Percentiles rank a stretch among this genome's conserved stretches.
Conservation (phyloP, 2,329 filamentous ascomycete genomes). For the Penicillium sp. region DNA sequence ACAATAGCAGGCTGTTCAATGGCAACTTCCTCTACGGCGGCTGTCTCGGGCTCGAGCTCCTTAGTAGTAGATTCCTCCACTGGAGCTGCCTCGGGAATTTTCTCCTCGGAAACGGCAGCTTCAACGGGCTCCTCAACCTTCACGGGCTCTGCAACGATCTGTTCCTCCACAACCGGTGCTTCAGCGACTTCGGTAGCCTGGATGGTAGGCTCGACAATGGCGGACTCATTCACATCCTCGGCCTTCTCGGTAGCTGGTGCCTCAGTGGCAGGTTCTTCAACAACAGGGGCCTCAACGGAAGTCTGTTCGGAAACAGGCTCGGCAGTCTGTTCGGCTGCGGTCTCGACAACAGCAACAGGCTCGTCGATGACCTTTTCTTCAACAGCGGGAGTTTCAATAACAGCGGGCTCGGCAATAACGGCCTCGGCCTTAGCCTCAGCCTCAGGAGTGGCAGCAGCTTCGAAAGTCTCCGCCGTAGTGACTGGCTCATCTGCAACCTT, state of each 20-base stretch:
- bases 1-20: not conserved
- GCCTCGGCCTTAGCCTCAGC: not conserved
- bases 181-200: not conserved
- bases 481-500: conserved; percentile 2
- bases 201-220: not conserved
- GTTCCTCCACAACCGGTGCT: not conserved
- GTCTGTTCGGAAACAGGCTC: not conserved
- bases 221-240: not conserved
- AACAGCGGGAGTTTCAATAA: not conserved
- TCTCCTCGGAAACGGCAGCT: not conserved
- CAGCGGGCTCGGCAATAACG: not conserved
- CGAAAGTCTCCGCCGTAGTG: conserved; percentile 1
- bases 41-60: conserved; percentile 1
- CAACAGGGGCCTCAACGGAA: not conserved
- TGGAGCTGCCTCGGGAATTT: not conserved
- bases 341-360: not conserved
- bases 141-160: not conserved
- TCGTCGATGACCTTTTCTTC: not conserved
- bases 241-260: not conserved
- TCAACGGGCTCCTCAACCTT: not conserved
- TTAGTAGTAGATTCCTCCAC: not conserved
- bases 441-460: conserved; percentile 2
- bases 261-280: not conserved
- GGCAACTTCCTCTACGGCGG: not conserved
- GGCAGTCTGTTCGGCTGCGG: not conserved